phyloP scores from a whole-genome alignment of 306 rosid species.

The Echinosophora koreensis region DNA sequence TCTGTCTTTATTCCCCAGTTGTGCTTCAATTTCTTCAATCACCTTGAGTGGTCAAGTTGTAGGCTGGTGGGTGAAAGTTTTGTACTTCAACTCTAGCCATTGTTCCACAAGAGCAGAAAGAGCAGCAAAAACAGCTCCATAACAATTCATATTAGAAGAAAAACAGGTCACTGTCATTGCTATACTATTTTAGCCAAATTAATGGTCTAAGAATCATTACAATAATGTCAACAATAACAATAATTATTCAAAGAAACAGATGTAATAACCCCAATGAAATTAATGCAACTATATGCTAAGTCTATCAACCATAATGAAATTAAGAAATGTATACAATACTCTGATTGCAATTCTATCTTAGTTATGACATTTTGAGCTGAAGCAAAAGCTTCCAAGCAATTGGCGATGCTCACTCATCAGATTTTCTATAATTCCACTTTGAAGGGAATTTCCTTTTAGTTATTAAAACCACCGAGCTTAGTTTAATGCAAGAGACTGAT shows the following conservation, averaged over 20 bases:
- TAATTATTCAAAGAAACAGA: not conserved
- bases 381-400: not conserved
- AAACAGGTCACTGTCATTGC: constrained; percentile 14
- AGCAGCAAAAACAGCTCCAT: too few relatives aligned
- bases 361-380: not conserved
- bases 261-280: not conserved
- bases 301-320: not conserved
- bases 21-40: too few relatives aligned
- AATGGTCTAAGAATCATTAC: constrained; percentile 2
- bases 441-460: constrained; percentile 3
- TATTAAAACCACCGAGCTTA: not conserved
- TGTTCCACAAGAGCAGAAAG: too few relatives aligned
- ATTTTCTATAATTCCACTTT: constrained; percentile 6
- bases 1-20: too few relatives aligned
- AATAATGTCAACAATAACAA: not conserved
- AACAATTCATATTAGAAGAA: not conserved
- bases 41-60: too few relatives aligned
- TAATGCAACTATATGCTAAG: not conserved
- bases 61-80: too few relatives aligned
- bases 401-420: constrained; percentile 3
- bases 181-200: constrained; percentile 14
- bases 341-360: constrained; percentile 1
- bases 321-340: not conserved
- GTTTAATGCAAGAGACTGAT: not conserved
- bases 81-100: too few relatives aligned